Evolutionary conservation across 805 yeast genomes (phyloP).

Genomic region (Wickerhamomyces rabaulensis): DNA sequence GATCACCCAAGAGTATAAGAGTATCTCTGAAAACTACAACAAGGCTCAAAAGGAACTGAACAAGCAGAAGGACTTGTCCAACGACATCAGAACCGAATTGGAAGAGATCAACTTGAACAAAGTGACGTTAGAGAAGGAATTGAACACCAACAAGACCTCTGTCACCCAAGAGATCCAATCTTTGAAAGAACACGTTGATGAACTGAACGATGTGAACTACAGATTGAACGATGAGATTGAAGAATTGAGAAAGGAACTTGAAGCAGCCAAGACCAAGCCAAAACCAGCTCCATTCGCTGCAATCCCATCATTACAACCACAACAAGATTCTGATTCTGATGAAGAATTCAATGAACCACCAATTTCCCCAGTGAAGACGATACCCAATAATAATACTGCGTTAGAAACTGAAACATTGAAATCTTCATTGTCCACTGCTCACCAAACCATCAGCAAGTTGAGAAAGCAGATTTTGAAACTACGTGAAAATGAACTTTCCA

Average conservation of each 20-base stretch:
- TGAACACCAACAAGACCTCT: conserved; percentile 30
- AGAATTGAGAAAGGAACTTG: conserved; percentile 18
- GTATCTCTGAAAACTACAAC: conserved; percentile 37
- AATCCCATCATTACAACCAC: conserved; percentile 22
- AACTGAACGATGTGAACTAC: conserved; percentile 67
- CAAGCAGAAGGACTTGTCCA: conserved; percentile 31
- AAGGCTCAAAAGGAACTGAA: conserved; percentile 36
- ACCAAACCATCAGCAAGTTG: conserved; percentile 55
- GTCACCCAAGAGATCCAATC: conserved; percentile 40
- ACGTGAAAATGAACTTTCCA: conserved; percentile 20
- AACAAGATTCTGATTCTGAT: conserved; percentile 27
- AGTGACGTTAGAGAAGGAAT: conserved; percentile 34
- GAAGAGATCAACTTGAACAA: conserved; percentile 41
- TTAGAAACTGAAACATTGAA: conserved; percentile 63
- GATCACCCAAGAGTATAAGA: conserved; percentile 26
- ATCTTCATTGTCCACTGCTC: conserved; percentile 60
- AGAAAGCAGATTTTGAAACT: conserved; percentile 31
- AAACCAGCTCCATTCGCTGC: conserved; percentile 9
- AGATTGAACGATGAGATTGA: conserved; percentile 40
- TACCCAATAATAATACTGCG: conserved; percentile 37
- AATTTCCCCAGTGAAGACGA: conserved; percentile 28
- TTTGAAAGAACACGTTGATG: conserved; percentile 47
- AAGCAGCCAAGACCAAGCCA: conserved; percentile 14
- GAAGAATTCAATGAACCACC: conserved; percentile 35
- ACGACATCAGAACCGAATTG: conserved; percentile 39